phyloP scores from a whole-genome alignment of 495 filamentous ascomycete species.

The Cudoniella acicularis region DNA sequence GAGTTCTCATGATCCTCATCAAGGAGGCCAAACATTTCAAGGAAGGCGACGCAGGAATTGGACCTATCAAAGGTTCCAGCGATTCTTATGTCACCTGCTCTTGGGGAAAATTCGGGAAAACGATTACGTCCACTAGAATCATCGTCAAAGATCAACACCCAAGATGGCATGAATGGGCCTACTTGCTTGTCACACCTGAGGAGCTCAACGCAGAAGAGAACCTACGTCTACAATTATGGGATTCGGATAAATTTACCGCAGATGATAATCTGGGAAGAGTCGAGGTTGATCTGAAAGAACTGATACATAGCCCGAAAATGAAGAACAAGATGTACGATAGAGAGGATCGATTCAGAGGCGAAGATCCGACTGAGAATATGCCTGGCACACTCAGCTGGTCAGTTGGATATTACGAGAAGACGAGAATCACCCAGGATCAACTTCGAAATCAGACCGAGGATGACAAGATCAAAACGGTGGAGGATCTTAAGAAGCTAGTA shows the following conservation, averaged over 20 bases:
- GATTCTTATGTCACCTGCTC: slow-evolving; percentile 68
- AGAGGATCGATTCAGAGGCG: slow-evolving; percentile 54
- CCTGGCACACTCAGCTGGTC: slow-evolving; percentile 67
- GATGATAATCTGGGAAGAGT: slow-evolving; percentile 71
- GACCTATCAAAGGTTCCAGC: slow-evolving; percentile 53
- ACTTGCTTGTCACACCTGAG: slow-evolving; percentile 59
- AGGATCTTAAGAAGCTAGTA: slow-evolving; percentile 51
- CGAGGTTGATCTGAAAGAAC: slow-evolving; percentile 58
- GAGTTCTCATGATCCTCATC: slow-evolving; percentile 61
- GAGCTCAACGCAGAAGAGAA: slow-evolving; percentile 71
- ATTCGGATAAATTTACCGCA: slow-evolving; percentile 63
- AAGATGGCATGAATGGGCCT: slow-evolving; percentile 64
- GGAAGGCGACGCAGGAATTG: slow-evolving; percentile 57
- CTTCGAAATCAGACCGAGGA: slow-evolving; percentile 51
- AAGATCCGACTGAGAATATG: slow-evolving; percentile 60
- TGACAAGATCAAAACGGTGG: slow-evolving; percentile 42
- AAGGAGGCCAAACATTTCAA: slow-evolving; percentile 62
- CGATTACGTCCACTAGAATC: slow-evolving; percentile 59
- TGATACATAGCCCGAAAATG: slow-evolving; percentile 53
- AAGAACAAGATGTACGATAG: slow-evolving; percentile 53
- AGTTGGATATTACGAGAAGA: slow-evolving; percentile 67
- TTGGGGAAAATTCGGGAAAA: slow-evolving; percentile 74
- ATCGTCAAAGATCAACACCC: slow-evolving; percentile 60
- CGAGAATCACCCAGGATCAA: slow-evolving; percentile 50
- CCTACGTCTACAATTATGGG: slow-evolving; percentile 65